Evolutionary conservation across 2,329 filamentous ascomycete species (phyloP), one percentile per base, ranked within the genome.

Genomic region (Fusarium irregulare): DNA sequence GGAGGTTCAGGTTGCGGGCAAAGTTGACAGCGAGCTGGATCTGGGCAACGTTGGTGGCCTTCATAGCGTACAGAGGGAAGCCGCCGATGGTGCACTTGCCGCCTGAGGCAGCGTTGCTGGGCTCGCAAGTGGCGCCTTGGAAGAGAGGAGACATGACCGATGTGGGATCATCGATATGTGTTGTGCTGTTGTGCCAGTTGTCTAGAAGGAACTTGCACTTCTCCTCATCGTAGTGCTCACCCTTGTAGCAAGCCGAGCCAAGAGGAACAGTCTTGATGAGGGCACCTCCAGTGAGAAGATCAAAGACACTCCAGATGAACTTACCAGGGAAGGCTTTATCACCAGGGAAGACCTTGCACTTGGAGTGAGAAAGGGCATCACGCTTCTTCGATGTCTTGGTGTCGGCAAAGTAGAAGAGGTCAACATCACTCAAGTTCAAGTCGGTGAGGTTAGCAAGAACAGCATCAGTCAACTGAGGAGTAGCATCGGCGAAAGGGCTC

Each of bases 21-120:
- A 86, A 83, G 66, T 84, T 84, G 53, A 85, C 76, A 3, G 82
- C 79, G 3, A 82, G 79, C 71, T 85, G 83, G 34, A 85, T 79
- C 60, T 85, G 82, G 10, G 78, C 78, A 5, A 83, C 81, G n/a
- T 76, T 82, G 25, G 76, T 80, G 13, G 77, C 80, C 40, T 81
- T 79, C 56, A 86, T 77, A 0, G 80, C 78, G 62, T 83, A 85
- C 3, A 75, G 71, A 0, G 83, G 81, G 67, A 81, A 82, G 16
- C 79, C 82, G 9, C 83, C 83, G 0, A 82, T 62, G 3, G 77
- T 81, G 65, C 82, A 84, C 37, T 66, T 64, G 14, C 58, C 60
- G n/a, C 60, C 61, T 21, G 53, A 40, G 13, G 66, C 70, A 28
- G 73, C 75, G 34, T 78, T 74, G 7, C 28, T n/a, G 2, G 79